Evolutionary conservation across 805 yeast species (phyloP).

Genomic region (Pichia deserticola): DNA sequence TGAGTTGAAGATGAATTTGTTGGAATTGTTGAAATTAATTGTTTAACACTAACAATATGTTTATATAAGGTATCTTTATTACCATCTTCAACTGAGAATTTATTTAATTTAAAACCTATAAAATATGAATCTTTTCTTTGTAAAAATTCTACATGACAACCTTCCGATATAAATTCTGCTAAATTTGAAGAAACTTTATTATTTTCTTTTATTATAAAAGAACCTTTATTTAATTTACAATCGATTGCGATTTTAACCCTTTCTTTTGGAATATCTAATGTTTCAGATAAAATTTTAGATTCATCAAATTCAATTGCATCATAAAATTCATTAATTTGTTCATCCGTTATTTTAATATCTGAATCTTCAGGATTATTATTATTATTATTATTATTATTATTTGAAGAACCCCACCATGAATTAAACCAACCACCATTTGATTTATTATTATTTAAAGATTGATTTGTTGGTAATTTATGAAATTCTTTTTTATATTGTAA

Average conservation of each 20-base stretch:
- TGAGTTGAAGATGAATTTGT: not conserved
- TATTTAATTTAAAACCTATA: slow-evolving; percentile 67
- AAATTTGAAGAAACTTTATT: slow-evolving; percentile 38
- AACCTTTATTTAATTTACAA: slow-evolving; percentile 69
- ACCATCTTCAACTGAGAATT: slow-evolving; percentile 83
- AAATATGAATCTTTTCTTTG: slow-evolving; percentile 76
- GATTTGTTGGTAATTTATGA: slow-evolving; percentile 13
- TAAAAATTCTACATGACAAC: slow-evolving; percentile 63
- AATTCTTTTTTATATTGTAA: slow-evolving; percentile 52
- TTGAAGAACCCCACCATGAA: slow-evolving; percentile 53
- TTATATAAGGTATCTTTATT: slow-evolving; percentile 73
- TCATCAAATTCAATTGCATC: slow-evolving; percentile 93
- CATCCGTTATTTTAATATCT: slow-evolving; percentile 58
- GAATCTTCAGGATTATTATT: slow-evolving; percentile 3
- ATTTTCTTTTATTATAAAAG: slow-evolving; percentile 49
- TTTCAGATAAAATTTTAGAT: slow-evolving; percentile 38
- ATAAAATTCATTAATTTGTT: slow-evolving; percentile 81
- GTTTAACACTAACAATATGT: slow-evolving; percentile 80
- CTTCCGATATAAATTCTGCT: slow-evolving; percentile 77
- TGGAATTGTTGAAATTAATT: slow-evolving; percentile 36
- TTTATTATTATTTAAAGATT: slow-evolving; percentile 2
- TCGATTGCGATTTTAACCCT: slow-evolving; percentile 59
- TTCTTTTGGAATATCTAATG: slow-evolving; percentile 66
- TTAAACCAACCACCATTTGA: slow-evolving; percentile 54
- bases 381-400: not conserved